These are phyloP conservation scores for Lasiodiplodia theobromae DNA, from an alignment of 2,329 filamentous ascomycete genomes.

Conservation along the genomic window DNA sequence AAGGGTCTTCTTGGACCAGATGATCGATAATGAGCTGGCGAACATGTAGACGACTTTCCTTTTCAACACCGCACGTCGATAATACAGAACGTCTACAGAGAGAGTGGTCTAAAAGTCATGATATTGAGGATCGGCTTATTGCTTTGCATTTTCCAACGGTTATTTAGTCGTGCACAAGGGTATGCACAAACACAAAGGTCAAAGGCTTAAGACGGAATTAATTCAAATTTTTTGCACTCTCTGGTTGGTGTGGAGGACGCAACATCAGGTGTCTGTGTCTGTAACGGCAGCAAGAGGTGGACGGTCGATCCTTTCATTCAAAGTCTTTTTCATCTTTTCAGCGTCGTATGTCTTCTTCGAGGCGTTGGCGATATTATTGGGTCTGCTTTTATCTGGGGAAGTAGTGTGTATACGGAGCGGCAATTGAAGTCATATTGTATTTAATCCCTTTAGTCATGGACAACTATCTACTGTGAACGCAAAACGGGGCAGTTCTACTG, in stretches of 20 bases:
- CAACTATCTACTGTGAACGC: neutral
- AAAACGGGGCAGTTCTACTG: neutral
- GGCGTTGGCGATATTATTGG: neutral
- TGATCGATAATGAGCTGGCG: conserved; percentile 92
- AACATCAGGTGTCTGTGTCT: neutral
- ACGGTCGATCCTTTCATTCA: neutral
- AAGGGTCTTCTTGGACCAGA: conserved; percentile 85
- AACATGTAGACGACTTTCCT: conserved; percentile 71
- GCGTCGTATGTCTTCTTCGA: neutral
- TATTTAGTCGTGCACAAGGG: neutral
- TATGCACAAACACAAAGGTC: neutral
- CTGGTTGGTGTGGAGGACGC: neutral
- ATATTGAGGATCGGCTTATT: conserved; percentile 8
- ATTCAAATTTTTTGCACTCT: neutral
- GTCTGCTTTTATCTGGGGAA: neutral
- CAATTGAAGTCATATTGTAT: neutral
- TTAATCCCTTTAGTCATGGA: neutral
- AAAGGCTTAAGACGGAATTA: neutral
- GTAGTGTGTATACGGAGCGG: neutral
- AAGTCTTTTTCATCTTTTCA: neutral
- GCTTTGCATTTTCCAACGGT: conserved; percentile 5
- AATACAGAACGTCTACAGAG: conserved; percentile 1
- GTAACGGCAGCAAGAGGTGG: neutral
- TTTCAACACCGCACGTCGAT: neutral
- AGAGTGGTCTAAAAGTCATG: conserved; percentile 19